Evolutionary conservation across 495 filamentous ascomycete species (phyloP), one percentile per base, ranked within the genome.

Genomic region (Aspergillus mulundensis): DNA sequence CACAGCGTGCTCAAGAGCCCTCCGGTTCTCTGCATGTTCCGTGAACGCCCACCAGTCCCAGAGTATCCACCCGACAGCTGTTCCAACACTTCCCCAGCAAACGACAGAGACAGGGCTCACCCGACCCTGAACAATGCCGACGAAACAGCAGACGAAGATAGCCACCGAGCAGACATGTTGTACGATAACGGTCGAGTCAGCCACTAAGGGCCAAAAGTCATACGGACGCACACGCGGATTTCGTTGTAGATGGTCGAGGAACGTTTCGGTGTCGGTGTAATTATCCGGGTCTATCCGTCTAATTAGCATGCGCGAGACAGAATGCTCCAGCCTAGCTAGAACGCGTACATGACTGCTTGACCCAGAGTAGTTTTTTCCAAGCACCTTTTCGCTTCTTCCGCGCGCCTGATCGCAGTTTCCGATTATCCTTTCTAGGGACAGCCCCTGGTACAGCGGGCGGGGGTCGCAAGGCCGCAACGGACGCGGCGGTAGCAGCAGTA

Each of bases 291-390:
- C 90, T 96, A 58, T 36, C 23, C 24, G 11, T 12, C 14, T 3
- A 52, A 30, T 52, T 41, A 51, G 47, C 50, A 18, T 36, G n/a
- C 1, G 18, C 30, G 6, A 8, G 8, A n/a, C n/a, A 1, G 41
- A 14, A 43, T 1, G 28, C 14, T 1, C 12, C 23, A 36, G 12
- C 2, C 10, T 23, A 42, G 34, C 23, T 21, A 16, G 14, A 44
- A 12, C 28, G 21, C 24, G 62, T 79, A 95, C 90, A 98, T 42
- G 88, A 90, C 64, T 98, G 94, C 68, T 95, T 95, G 57, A 98
- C 91, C 94, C 94, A 98, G 16, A 98, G 79, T 56, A 98, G 75
- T 74, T 97, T 98, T 75, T 95, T 94, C 88, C 93, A 97, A 19
- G 77, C 79, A 30, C 78, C 80, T 56, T 84, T 87, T 57, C 84